These are phyloP conservation scores for Sporothrix curviconia DNA, from an alignment of 2,329 filamentous ascomycete genomes.

Conservation along the genomic window DNA sequence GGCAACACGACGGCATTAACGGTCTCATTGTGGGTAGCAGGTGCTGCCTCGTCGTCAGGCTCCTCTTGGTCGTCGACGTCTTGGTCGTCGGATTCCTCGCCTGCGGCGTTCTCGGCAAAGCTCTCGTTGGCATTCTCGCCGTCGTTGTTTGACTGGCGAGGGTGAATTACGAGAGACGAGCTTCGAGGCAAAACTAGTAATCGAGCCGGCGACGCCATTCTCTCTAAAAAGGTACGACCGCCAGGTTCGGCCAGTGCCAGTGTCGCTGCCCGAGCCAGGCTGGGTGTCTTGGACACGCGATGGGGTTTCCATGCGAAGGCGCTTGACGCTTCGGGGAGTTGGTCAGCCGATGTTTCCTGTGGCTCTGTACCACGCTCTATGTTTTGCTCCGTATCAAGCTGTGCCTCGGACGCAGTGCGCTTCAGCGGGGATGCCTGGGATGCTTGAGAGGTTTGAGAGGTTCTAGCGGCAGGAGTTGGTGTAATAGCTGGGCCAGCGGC, in stretches of 20 bases:
- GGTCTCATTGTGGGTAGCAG: neutral
- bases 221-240: slow-evolving; percentile 15
- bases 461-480: neutral
- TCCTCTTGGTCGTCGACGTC: neutral
- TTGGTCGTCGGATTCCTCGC: neutral
- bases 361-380: neutral
- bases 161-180: slow-evolving; percentile 12
- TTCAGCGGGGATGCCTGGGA: neutral
- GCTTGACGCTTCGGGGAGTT: neutral
- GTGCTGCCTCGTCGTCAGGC: slow-evolving; percentile 8
- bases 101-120: too few species aligned
- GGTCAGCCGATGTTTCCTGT: too few species aligned
- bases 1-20: slow-evolving; percentile 1
- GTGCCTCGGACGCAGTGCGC: neutral
- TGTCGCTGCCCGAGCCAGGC: neutral
- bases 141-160: too few species aligned
- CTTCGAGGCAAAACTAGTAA: slow-evolving; percentile 15
- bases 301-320: neutral
- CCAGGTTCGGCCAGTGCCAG: slow-evolving; percentile 11
- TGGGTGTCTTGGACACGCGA: neutral
- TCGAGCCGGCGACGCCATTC: slow-evolving; percentile 14
- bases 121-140: too few species aligned
- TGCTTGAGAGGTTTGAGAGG: too few species aligned
- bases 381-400: neutral
- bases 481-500: neutral